phyloP scores from a whole-genome alignment of 306 rosid genomes.

The Medicago arabica region DNA sequence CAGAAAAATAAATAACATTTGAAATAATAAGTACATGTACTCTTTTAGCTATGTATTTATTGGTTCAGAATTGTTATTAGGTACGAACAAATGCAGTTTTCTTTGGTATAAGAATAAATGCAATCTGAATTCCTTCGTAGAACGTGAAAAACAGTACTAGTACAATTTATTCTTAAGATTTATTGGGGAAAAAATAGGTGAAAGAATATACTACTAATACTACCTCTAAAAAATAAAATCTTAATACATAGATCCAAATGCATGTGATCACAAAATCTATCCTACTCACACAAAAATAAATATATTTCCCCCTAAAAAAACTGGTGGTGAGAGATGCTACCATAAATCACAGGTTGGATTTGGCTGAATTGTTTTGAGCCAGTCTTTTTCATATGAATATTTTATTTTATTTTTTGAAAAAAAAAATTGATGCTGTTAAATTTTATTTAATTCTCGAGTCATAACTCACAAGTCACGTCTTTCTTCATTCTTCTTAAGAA shows the following conservation, averaged over 20 bases:
- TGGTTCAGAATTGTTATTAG: background rate
- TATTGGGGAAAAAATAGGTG: no score
- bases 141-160: background rate
- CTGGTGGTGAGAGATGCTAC: background rate
- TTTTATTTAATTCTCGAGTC: background rate
- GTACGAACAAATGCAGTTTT: background rate
- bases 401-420: no score
- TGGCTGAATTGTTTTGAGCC: background rate
- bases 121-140: background rate
- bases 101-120: background rate
- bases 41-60: background rate
- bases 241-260: background rate
- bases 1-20: background rate
- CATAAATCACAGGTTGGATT: background rate
- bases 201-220: no score
- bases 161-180: background rate
- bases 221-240: background rate
- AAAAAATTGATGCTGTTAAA: constrained; percentile 13
- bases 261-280: background rate
- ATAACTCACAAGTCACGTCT: constrained; percentile 11
- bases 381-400: background rate
- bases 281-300: background rate
- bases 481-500: background rate
- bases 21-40: background rate
- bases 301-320: background rate